phyloP scores from a whole-genome alignment of 257 asterid genomes.

The Perilla frutescens region DNA sequence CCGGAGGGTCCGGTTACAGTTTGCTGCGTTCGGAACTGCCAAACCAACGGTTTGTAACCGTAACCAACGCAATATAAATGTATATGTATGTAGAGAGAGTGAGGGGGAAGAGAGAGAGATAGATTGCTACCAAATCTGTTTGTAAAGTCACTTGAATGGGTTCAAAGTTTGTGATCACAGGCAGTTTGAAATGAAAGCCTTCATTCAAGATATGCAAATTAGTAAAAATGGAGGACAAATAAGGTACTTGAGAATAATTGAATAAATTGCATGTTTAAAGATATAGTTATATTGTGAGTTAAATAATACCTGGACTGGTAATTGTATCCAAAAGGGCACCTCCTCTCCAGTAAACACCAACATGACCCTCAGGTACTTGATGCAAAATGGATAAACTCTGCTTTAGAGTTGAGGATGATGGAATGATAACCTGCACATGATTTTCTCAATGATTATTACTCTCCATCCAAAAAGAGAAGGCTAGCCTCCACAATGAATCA shows the following conservation, averaged over 20 bases:
- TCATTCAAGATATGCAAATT: slow-evolving; percentile 37
- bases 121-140: slow-evolving; percentile 81
- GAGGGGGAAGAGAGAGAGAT: slow-evolving; percentile 14
- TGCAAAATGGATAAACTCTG: slow-evolving; percentile 73
- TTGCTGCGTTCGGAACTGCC: no score
- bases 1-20: no score
- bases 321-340: slow-evolving; percentile 91
- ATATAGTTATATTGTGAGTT: not conserved
- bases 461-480: slow-evolving; percentile 24
- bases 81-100: not conserved
- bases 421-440: slow-evolving; percentile 58
- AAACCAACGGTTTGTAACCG: no score
- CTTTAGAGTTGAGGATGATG: slow-evolving; percentile 50
- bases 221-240: slow-evolving; percentile 1
- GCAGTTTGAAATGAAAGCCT: slow-evolving; percentile 95
- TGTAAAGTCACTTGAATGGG: slow-evolving; percentile 98
- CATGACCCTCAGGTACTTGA: slow-evolving; percentile 99
- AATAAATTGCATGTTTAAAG: slow-evolving; percentile 22
- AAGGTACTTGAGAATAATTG: slow-evolving; percentile 23
- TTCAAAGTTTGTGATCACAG: slow-evolving; percentile 90
- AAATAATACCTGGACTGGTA: slow-evolving; percentile 73
- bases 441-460: slow-evolving; percentile 27
- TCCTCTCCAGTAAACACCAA: slow-evolving; percentile 98
- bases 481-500: slow-evolving; percentile 5
- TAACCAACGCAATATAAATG: not conserved